phyloP scores from a whole-genome alignment of 2,329 filamentous ascomycete species.

The Fusarium buxicola region DNA sequence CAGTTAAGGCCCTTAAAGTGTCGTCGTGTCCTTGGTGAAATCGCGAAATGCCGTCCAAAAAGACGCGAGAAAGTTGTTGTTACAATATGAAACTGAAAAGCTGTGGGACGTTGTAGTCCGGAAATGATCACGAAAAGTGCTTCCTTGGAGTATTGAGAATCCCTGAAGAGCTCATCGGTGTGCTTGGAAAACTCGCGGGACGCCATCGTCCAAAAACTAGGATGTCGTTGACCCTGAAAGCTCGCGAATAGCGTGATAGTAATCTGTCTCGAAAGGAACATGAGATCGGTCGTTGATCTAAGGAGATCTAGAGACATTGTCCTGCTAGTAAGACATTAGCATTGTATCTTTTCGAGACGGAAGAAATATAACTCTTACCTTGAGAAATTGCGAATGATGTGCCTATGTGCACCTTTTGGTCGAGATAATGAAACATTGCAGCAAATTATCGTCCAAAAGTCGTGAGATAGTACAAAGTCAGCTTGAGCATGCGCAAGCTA shows the following conservation, averaged over 20 bases:
- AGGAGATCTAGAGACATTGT: not conserved
- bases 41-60: not conserved
- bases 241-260: not conserved
- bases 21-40: not conserved
- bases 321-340: not conserved
- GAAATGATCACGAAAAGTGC: not conserved
- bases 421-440: too few relatives aligned
- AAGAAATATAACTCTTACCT: too few relatives aligned
- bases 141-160: too few relatives aligned
- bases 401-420: too few relatives aligned
- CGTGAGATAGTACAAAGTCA: too few relatives aligned
- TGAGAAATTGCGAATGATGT: too few relatives aligned
- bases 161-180: too few relatives aligned
- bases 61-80: not conserved
- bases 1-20: constrained; percentile 8
- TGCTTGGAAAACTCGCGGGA: not conserved
- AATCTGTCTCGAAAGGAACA: not conserved
- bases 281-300: not conserved
- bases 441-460: too few relatives aligned
- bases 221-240: too few relatives aligned
- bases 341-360: too few relatives aligned
- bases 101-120: not conserved
- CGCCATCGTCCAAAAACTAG: not conserved
- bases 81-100: not conserved
- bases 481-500: too few relatives aligned